These are phyloP conservation scores for Candida tetrigidarum DNA, from an alignment of 1,139 yeast genomes.

Conservation along the genomic window DNA sequence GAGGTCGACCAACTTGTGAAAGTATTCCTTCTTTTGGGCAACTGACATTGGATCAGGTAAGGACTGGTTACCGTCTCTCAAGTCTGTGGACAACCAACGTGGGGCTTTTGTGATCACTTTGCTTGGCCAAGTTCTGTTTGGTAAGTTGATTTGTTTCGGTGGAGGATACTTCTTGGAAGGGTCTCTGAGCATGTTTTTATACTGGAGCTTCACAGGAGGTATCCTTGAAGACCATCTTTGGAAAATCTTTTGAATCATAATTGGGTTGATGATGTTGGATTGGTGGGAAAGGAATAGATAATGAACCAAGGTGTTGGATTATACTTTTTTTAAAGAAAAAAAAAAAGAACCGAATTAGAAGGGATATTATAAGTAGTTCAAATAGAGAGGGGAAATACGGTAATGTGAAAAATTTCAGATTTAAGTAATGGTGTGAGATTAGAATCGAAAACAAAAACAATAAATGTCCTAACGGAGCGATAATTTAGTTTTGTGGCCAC, in stretches of 20 bases:
- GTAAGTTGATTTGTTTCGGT: slow-evolving; percentile 67
- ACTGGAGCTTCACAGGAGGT: slow-evolving; percentile 22
- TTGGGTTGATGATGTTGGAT: not conserved
- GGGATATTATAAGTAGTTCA: not conserved
- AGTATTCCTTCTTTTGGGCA: slow-evolving; percentile 86
- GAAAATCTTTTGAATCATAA: slow-evolving; percentile 28
- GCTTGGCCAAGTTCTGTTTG: slow-evolving; percentile 88
- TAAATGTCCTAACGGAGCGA: not conserved
- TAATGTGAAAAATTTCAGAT: slow-evolving; percentile 7
- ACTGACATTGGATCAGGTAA: slow-evolving; percentile 97
- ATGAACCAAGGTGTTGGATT: not conserved
- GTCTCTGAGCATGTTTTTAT: slow-evolving; percentile 53
- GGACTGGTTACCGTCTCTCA: slow-evolving; percentile 97
- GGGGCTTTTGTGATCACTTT: slow-evolving; percentile 80
- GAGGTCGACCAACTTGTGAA: slow-evolving; percentile 80
- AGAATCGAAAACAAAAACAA: not conserved
- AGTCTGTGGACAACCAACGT: slow-evolving; percentile 94
- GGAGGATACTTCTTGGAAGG: slow-evolving; percentile 79
- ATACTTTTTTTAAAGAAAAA: no score
- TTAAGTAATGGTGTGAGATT: slow-evolving; percentile 2
- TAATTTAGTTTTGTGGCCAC: not conserved
- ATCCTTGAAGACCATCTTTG: slow-evolving; percentile 30
- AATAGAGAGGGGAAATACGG: not conserved
- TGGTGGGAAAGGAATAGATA: slow-evolving; percentile 8
- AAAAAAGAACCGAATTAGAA: slow-evolving; percentile 1